Evolutionary conservation across 768 basidiomycete species (phyloP).

Genomic region (Hygrophorus pudorinus): DNA sequence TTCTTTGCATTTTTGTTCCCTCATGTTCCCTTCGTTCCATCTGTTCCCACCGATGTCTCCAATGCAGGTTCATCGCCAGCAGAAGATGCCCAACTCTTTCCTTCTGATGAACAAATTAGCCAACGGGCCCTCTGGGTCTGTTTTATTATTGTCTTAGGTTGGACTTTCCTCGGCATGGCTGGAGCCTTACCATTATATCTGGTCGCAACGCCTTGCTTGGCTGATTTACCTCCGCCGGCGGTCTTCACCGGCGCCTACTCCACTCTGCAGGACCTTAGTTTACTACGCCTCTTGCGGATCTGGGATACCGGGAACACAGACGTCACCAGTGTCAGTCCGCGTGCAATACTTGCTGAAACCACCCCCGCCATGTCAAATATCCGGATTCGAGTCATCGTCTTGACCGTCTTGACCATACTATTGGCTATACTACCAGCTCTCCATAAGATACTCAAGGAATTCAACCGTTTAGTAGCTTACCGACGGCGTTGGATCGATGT

Average conservation of each 20-base stretch:
- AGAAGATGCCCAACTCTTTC: constrained; percentile 48
- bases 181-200: constrained; percentile 68
- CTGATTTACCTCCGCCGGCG: constrained; percentile 33
- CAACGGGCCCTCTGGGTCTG: constrained; percentile 64
- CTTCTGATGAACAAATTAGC: constrained; percentile 65
- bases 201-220: constrained; percentile 59
- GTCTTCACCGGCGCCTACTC: constrained; percentile 52
- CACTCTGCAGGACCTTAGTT: constrained; percentile 62
- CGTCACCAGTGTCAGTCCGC: constrained; percentile 17
- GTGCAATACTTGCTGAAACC: constrained; percentile 25
- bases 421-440: constrained; percentile 59
- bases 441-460: constrained; percentile 54
- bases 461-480: constrained; percentile 43
- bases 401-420: constrained; percentile 51
- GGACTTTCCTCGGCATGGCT: constrained; percentile 60
- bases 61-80: constrained; percentile 40
- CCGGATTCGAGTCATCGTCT: constrained; percentile 55
- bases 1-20: constrained; percentile 67
- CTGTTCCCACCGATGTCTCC: constrained; percentile 45
- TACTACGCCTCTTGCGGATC: constrained; percentile 62
- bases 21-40: constrained; percentile 54
- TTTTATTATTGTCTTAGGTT: constrained; percentile 52
- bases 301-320: constrained; percentile 35
- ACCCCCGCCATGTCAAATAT: constrained; percentile 33
- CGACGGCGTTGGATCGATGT: constrained; percentile 51